Base-by-base conservation (phyloP, 805 yeast species). In the Candida rishiriensis region DNA sequence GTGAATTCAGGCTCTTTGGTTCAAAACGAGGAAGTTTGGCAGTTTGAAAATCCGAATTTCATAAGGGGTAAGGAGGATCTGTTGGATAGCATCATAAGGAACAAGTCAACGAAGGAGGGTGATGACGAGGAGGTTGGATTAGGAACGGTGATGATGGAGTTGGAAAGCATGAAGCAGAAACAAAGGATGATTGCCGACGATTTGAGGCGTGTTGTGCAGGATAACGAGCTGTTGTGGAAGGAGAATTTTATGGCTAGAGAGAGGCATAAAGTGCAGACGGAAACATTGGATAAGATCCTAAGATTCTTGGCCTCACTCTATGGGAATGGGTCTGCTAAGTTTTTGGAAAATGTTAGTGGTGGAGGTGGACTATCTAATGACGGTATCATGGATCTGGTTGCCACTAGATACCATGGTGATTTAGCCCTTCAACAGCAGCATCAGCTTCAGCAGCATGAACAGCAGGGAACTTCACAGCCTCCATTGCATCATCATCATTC, bases 151-250 rank as follows among this genome's bases (percentile, higher is more conserved):
- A 57, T 90, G 44, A 71, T 71, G 40, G 97, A 90, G 63, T 67
- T 90, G 44, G 93, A 88, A 49, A 71, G 72, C 43, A 76, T 93
- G 53, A 87, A 85, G 60, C 71, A 76, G 55, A 86, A 87, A 56
- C 99, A 93, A 64, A 57, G 78, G 49, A 77, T 86, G 15, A 87
- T 93, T 15, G 78, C 88, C 4, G 93, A 89, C 54, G 98, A 93
- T 59, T 70, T 93, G 49, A 71, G 84, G 53, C 73, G 97, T 46
- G 80, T 93, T 33, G 75, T 89, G 46, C 83, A 83, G 48, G 98
- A 93, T 60, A 93, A 91, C 66, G 91, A 88, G 60, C 64, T 88
- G 56, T 66, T 93, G 37, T 93, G 99, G 99, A 83, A 84, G 48
- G 98, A 93, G 60, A 84, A 88, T 56, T 82, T 75, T 60, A 68